Evolutionary conservation across 768 basidiomycete genomes (phyloP), one percentile per base, ranked within the genome.

Genomic region (Candolleomyces aberdarensis): DNA sequence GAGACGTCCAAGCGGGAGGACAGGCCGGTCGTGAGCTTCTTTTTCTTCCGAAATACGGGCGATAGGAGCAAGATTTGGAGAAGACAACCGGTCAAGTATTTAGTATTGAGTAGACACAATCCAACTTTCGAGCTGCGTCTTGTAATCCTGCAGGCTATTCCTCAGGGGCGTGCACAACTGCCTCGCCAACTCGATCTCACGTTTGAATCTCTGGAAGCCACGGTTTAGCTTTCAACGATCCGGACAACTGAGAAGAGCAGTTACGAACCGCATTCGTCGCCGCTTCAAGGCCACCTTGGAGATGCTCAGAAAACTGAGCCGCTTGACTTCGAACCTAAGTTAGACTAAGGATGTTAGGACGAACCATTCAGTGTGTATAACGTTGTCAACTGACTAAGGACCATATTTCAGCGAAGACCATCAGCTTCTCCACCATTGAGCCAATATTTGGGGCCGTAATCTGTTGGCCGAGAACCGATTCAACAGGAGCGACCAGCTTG

Each of bases 161-260:
- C 44, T 46, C 19, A 46, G 44, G 5, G 44, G 44, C 5, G 44
- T 46, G 44, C 44, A 46, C 19, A 13, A 4, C 44, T 15, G 5
- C 19, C 13, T 5, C 15, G 44, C 44, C 19, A 46, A 15, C 44
- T 46, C 15, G 44, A 46, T 14, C 44, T 46, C 5, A 14, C 15
- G 5, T 19, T 5, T 46, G 13, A 46, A 46, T 4, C 5, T 4
- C 44, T 46, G 19, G 14, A 46, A 46, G 19, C n/a, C n/a, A n/a
- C n/a, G n/a, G n/a, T n/a, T 43, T 14, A 46, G 5, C 44, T 4
- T 15, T 14, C 5, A 46, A 46, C 19, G 15, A 46, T 46, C 3
- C 14, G 5, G 19, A 94, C 0, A 94, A 89, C 43, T 5, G 3
- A 15, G 44, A 46, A 46, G 14, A 4, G 3, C 4, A 15, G 13